Evolutionary conservation across 192 early-diverging fungal species (phyloP).

Genomic region (Chytriomyces sp.): DNA sequence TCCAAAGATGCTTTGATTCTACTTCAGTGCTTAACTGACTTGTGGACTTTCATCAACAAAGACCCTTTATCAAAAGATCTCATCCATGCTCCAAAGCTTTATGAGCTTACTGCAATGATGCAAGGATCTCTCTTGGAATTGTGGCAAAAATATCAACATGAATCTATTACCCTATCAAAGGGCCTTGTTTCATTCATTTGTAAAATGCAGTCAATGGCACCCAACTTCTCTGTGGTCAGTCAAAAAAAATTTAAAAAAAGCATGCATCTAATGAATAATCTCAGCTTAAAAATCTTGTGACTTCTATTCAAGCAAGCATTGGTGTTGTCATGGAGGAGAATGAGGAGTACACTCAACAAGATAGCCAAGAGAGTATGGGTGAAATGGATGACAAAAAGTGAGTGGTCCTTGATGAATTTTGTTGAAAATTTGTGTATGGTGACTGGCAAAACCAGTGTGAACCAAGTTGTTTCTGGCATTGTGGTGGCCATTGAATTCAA

Average conservation of each 20-base stretch:
- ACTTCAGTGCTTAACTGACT: neutral
- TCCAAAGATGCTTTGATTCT: neutral
- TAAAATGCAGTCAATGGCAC: neutral
- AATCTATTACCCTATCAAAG: neutral
- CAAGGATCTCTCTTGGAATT: neutral
- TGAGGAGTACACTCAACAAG: conserved; percentile 3
- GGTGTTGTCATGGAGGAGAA: conserved; percentile 2
- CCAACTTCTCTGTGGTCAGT: neutral
- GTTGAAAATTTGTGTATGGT: no score
- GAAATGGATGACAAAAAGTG: conserved; percentile 16
- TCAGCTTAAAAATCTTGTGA: neutral
- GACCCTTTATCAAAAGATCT: neutral
- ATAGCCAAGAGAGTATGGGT: neutral
- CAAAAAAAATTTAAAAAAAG: no score
- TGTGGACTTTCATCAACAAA: conserved; percentile 4
- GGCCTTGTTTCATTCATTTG: conserved; percentile 1
- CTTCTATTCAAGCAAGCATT: neutral
- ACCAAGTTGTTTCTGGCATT: no score
- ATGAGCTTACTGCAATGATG: neutral
- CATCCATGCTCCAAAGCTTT: neutral
- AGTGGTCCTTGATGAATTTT: neutral
- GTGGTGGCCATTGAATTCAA: no score
- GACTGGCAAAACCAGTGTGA: no score
- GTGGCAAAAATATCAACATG: neutral
- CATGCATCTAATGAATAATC: no score